Evolutionary conservation across 495 filamentous ascomycete genomes (phyloP), one percentile per base, ranked within the genome.

Genomic region (Neurospora intermedia): DNA sequence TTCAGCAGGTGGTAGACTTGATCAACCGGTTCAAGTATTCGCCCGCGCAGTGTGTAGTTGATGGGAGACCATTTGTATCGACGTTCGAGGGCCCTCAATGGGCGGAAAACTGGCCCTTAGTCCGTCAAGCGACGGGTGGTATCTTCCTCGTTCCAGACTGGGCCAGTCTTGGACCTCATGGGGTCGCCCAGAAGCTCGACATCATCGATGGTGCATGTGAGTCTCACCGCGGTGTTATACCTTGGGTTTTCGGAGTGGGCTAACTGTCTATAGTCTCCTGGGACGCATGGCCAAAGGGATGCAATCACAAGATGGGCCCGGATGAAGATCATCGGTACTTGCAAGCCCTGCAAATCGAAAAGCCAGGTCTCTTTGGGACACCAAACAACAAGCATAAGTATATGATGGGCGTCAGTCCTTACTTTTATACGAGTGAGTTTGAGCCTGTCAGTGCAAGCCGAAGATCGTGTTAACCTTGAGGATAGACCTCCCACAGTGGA

Each of bases 351-450:
- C 70, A 74, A 5, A 85, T 84, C 1, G 92, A 92, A 79, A 83
- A 62, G 1, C 54, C 54, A 1, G 54, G 54, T 1, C 35, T 62
- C 54, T 35, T 62, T 62, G 27, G 54, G 54, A 35, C 54, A 62
- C 54, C 54, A 15, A 62, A 35, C 6, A 62, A 62, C 27, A 62
- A 35, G 54, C 54, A 62, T 7, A 62, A 88, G 7, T 94, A 89
- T 81, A 93, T 94, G 91, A 93, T 93, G 91, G 87, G 88, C 18
- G 88, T 92, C 16, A 90, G 90, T 18, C 92, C 92, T 2, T 93
- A 90, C 88, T 93, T 94, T 79, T 94, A 91, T 75, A 83, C 81
- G 0, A 78, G 84, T 81, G 78, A 73, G 84, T 73, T 46, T 54
- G 16, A 42, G 11, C 35, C 35, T 39, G 45, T 2, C 20, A 15